Base-by-base conservation (phyloP, 306 rosid species). In the Datisca glomerata region DNA sequence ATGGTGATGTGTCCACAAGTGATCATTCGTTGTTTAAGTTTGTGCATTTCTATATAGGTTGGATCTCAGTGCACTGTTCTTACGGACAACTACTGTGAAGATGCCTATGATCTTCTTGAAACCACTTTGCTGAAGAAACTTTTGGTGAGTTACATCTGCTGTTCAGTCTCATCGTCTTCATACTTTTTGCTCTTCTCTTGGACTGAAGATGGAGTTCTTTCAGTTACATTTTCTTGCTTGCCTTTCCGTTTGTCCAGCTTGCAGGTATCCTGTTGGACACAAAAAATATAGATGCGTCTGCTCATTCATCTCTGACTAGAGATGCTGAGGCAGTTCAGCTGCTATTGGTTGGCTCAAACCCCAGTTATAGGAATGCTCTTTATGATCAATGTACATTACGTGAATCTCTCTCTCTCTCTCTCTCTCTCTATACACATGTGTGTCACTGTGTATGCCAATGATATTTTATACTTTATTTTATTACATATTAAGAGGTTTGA, bases 271-370 rank as follows among this genome's bases (percentile, higher is more conserved):
- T 86, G 41, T 56, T 82, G 52, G 96, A 81, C 78, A 79, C 94
- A 8, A 75, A 64, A 57, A 79, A 87, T 60, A 53, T 87, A 21
- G 74, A 69, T 25, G 55, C 70, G 5, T 76, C 68, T 12, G 35
- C 70, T 40, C 64, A 75, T 40, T 23, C 57, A 39, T 67, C 78
- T 1, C 69, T 69, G 93, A 76, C 94, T 41, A 87, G 96, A 69
- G 96, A 87, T 51, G 71, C 93, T 19, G 94, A 87, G 61, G 94
- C 94, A 43, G 85, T 87, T 24, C 85, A 79, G 70, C 63, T 82
- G 81, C 65, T 79, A 16, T 66, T 62, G 39, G 94, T 74, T 62
- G 93, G 87, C 60, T 71, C 71, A 6, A 53, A 50, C 16, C 78
- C 80, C 12, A 73, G 71, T 62, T 79, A 73, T 59, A 49, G 93